Base-by-base conservation (phyloP, 1,284 basidiomycete genomes). In the Cutaneotrichosporon mucoides region DNA sequence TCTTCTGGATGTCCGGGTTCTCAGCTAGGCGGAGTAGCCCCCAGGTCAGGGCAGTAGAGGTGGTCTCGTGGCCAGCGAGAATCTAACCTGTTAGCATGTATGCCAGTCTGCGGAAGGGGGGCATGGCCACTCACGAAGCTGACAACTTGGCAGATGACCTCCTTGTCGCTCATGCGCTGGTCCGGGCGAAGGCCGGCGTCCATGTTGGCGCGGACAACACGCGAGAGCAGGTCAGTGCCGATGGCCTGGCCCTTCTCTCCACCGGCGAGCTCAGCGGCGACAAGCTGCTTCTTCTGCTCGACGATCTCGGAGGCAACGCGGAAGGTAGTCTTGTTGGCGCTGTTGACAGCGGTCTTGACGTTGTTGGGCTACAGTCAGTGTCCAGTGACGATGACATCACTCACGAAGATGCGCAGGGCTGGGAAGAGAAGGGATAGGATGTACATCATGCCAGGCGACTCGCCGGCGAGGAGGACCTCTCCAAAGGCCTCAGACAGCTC, bases 61-160 rank as follows among this genome's bases (percentile, higher is more conserved):
- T 88, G 0, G 90, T 92, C 72, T 92, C 89, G 72, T 90, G 87
- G 0, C 90, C 90, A 1, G 76, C 75, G 1, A 76, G 61, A 63
- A 76, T 72, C 73, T 74, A 56, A 24, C 24, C 24, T 24, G 24
- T 24, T 24, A 24, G 24, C 24, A 24, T 24, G 24, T 24, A 24
- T 24, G 24, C 24, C 24, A 24, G 24, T 24, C 24, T 24, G 24
- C 24, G 24, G 24, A 24, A 24, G 24, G 24, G 24, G 24, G 24
- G 24, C 5, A n/a, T 38, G 10, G 8, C 33, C 12, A 68, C 73
- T 59, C 51, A 91, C 82, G 71, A 91, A 88, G 0, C 87, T 90
- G 9, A 86, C 85, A 61, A 91, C 87, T 72, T 90, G 88, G 59
- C 83, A 86, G 24, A 87, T 76, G 3, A 88, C 84, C 68, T 91